Evolutionary conservation across 73 alveolate genomes (phyloP).

Genomic region (Urostyla sp.): DNA sequence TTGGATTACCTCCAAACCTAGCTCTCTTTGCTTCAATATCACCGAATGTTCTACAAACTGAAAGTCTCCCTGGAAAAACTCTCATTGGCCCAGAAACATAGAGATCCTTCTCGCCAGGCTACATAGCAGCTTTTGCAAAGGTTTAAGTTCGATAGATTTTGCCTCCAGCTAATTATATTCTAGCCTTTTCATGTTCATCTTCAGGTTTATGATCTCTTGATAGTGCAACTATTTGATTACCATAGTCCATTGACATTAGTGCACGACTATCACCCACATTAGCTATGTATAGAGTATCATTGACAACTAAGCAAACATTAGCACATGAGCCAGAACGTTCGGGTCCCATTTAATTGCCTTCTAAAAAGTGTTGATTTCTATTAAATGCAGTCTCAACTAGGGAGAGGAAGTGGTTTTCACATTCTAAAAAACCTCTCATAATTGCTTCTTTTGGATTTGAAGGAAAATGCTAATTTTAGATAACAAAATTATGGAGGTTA

Average conservation of each 20-base stretch:
- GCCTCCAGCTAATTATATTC: slow-evolving; percentile 69
- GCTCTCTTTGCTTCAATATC: slow-evolving; percentile 90
- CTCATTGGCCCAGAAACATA: slow-evolving; percentile 93
- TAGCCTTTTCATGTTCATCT: slow-evolving; percentile 53
- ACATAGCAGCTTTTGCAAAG: slow-evolving; percentile 30
- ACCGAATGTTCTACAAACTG: slow-evolving; percentile 92
- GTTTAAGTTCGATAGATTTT: slow-evolving; percentile 72
- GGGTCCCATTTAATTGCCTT: slow-evolving; percentile 66
- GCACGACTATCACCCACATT: slow-evolving; percentile 78
- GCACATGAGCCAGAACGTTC: slow-evolving; percentile 76
- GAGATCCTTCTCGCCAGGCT: slow-evolving; percentile 45
- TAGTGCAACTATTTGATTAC: slow-evolving; percentile 26
- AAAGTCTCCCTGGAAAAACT: slow-evolving; percentile 97
- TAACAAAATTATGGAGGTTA: slow-evolving; percentile 75
- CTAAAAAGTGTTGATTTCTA: slow-evolving; percentile 82
- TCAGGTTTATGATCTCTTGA: slow-evolving; percentile 73
- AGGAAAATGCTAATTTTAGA: slow-evolving; percentile 79
- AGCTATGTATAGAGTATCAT: slow-evolving; percentile 57
- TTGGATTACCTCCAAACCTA: slow-evolving; percentile 86
- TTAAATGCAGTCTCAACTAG: slow-evolving; percentile 71
- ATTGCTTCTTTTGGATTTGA: slow-evolving; percentile 91
- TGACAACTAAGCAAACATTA: slow-evolving; percentile 13
- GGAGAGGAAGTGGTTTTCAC: slow-evolving; percentile 83
- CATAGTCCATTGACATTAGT: slow-evolving; percentile 47
- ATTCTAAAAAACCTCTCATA: slow-evolving; percentile 88